A percentile compares a stretch with the other conserved stretches of the same genome.
Evolutionary conservation across 257 asterid species (phyloP).

Genomic region (Agastache rugosa): DNA sequence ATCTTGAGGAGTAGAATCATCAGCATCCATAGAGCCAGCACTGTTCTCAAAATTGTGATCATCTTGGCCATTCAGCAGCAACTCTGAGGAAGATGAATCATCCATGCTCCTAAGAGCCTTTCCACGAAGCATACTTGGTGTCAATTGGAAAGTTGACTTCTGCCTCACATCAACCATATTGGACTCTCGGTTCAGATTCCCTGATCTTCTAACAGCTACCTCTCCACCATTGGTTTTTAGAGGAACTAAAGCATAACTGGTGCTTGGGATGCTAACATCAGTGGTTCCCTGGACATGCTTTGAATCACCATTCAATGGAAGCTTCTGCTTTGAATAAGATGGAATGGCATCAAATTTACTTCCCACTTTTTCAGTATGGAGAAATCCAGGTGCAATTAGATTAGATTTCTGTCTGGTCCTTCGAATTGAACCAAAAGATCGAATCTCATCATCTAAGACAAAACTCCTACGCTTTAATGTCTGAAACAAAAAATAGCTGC

Average conservation of each 20-base stretch:
- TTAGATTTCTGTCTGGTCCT: conserved; percentile 71
- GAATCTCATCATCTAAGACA: conserved; percentile 65
- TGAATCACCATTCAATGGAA: conserved; percentile 34
- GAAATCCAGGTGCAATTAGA: conserved; percentile 45
- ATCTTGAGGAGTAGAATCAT: conserved; percentile 37
- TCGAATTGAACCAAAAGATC: conserved; percentile 68
- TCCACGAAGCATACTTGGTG: conserved; percentile 62
- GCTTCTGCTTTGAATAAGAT: conserved; percentile 42
- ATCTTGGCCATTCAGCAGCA: conserved; percentile 47
- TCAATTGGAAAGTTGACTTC: conserved; percentile 54
- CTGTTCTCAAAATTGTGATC: conserved; percentile 45
- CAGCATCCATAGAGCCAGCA: conserved; percentile 34
- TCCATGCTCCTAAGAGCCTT: conserved; percentile 75
- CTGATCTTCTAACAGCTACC: conserved; percentile 58
- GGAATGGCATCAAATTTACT: conserved; percentile 43
- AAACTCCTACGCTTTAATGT: conserved; percentile 69
- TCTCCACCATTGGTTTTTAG: conserved; percentile 59
- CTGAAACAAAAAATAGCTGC: conserved; percentile 44
- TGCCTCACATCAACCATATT: conserved; percentile 45
- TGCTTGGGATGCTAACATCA: conserved; percentile 43
- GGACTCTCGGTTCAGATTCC: conserved; percentile 50
- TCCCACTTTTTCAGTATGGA: conserved; percentile 39
- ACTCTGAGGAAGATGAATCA: conserved; percentile 53
- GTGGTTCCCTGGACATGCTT: conserved; percentile 32
- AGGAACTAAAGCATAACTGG: conserved; percentile 55